Percentiles rank a stretch among this genome's conserved stretches.
These are phyloP conservation scores for Ormosia semicastrata DNA, from an alignment of 306 rosid species.

Conservation along the genomic window DNA sequence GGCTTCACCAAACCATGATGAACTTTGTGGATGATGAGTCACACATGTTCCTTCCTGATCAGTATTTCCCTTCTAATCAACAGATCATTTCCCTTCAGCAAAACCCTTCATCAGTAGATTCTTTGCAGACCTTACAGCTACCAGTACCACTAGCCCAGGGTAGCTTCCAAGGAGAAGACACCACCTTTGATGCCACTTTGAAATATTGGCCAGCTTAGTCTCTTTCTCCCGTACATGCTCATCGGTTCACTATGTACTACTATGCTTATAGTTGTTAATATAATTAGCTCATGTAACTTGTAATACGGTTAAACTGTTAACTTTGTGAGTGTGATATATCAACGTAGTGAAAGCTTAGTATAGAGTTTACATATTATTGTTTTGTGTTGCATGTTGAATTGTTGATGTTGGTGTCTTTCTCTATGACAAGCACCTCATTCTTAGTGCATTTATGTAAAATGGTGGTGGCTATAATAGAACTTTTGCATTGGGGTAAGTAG, in stretches of 20 bases:
- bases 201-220: conserved; percentile 38
- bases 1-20: conserved; percentile 81
- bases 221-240: neutral
- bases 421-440: no score
- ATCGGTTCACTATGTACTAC: neutral
- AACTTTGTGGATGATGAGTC: conserved; percentile 37
- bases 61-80: neutral
- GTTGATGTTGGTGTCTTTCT: no score
- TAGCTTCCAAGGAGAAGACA: conserved; percentile 29
- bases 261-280: neutral
- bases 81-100: conserved; percentile 6
- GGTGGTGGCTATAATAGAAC: no score
- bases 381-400: neutral
- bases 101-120: conserved; percentile 12
- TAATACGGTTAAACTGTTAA: neutral
- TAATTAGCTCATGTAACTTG: neutral
- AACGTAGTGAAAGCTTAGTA: neutral
- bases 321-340: neutral
- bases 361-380: neutral
- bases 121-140: conserved; percentile 20
- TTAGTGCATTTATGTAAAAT: no score
- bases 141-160: conserved; percentile 18
- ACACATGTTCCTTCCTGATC: neutral
- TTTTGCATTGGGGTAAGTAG: no score
- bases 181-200: conserved; percentile 24